Evolutionary conservation across 768 basidiomycete genomes (phyloP), one percentile per base, ranked within the genome.

Genomic region (Sarcodon sp.): DNA sequence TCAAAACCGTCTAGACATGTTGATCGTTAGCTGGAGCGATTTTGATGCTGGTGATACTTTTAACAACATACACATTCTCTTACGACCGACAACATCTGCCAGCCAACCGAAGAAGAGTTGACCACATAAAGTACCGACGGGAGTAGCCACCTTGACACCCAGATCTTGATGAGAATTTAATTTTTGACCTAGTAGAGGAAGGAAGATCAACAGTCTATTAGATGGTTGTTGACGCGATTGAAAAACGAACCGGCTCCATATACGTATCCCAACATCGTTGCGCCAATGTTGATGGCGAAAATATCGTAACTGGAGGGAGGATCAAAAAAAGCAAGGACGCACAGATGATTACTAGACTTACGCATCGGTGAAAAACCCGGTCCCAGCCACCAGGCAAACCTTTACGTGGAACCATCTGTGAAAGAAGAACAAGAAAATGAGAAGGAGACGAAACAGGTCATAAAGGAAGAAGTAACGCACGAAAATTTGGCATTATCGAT

Each of bases 401-500:
- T 73, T 75, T 47, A 72, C 64, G 51, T 78, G 76, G 61, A 75
- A 76, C 65, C 68, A 72, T 50, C 16, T 27, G 45, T 37, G 16
- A 12, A 9, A 27, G 31, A 18, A 43, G 21, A 27, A 27, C 21
- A 27, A 27, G 21, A 27, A n/a, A 27, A n/a, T 35, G 18, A 34
- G 27, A 36, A 21, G 43, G 3, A 36, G 44, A 33, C n/a, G 38
- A 37, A 33, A 45, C 11, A 31, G 49, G 45, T 10, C 12, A 21
- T 34, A 16, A 27, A 45, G 33, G 34, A 27, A 13, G 3, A 49
- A n/a, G 33, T 6, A 60, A n/a, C 64, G 31, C 44, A 67, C 64
- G 61, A 64, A 62, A 75, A 76, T 35, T 61, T 61, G 45, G 74
- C 73, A 52, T 72, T 69, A 61, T 75, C 74, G 49, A 76, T 60